These are phyloP conservation scores for Salix caprea DNA, from an alignment of 345 rosid species.

Conservation along the genomic window DNA sequence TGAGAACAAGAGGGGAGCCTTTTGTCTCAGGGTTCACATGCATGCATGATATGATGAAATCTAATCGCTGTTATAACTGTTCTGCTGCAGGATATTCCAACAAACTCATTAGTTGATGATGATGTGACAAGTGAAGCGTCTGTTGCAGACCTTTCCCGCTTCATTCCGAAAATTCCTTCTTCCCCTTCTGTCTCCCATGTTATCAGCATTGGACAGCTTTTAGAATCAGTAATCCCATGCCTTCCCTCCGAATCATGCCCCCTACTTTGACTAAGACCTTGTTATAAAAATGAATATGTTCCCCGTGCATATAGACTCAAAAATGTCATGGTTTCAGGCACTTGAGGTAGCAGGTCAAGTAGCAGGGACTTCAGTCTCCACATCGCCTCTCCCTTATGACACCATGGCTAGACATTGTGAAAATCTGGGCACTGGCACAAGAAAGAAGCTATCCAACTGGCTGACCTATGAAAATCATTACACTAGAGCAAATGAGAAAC, in stretches of 20 bases:
- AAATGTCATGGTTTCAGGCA: constrained; percentile 46
- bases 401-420: constrained; percentile 81
- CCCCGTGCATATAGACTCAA: not conserved
- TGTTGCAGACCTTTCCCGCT: constrained; percentile 47
- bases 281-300: not conserved
- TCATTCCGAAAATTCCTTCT: constrained; percentile 51
- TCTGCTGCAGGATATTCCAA: constrained; percentile 53
- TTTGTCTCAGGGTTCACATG: not conserved
- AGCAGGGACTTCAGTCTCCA: constrained; percentile 68
- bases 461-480: constrained; percentile 58
- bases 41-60: not conserved
- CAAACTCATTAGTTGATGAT: constrained; percentile 51
- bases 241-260: not conserved
- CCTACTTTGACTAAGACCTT: too few relatives aligned
- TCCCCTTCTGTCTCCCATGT: constrained; percentile 64
- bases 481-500: constrained; percentile 18
- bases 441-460: constrained; percentile 92
- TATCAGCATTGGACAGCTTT: constrained; percentile 82
- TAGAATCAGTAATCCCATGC: constrained; percentile 66
- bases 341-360: constrained; percentile 96
- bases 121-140: constrained; percentile 75
- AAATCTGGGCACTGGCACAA: constrained; percentile 68
- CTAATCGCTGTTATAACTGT: not conserved
- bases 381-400: constrained; percentile 82
- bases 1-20: not conserved